Base-by-base conservation (phyloP, 208 protist species). In the Porcisia hertigi region DNA sequence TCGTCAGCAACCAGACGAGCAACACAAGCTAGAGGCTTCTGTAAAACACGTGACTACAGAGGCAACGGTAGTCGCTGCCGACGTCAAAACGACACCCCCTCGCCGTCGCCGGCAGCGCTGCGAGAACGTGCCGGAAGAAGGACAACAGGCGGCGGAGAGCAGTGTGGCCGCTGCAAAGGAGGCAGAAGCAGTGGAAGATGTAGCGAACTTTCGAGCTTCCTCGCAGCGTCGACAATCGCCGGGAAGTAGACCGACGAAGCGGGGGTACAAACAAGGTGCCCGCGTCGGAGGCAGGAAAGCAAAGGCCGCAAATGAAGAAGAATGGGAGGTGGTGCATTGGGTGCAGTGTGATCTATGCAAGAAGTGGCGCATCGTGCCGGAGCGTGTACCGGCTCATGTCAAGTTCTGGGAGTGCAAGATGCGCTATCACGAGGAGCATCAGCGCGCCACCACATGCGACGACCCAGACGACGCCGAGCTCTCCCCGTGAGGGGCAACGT, bases 301-400 rank as follows among this genome's bases (percentile, higher is more conserved):
- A 9, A 55, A 55, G 36, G 36, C 49, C 12, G 69, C 23, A 52
- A 53, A 66, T 12, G 52, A 30, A 1, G 57, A 59, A 30, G 57
- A 53, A 60, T 71, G 60, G 70, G 85, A 95, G 55, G 82, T 90
- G 52, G 88, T 94, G 69, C 80, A 93, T 78, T 96, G 92, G 91
- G 86, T 96, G 57, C 88, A 93, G 76, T 96, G 92, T 63, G 92
- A 96, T 73, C 25, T 71, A 25, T 96, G 92, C 76, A 64, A 81
- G 41, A 96, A 95, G 80, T 96, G 92, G 92, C 88, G 92, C 67
- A 85, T 96, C 67, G 79, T 95, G 14, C 85, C 87, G n/a, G 18
- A 89, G 63, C 85, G 81, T 8, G 69, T 94, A 14, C 54, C 79
- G 20, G 18, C 69, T 7, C 66, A 34, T 2, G 66, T 88, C 2